Evolutionary conservation across 1,284 basidiomycete genomes (phyloP), one percentile per base, ranked within the genome.

Genomic region (Malassezia caprae): DNA sequence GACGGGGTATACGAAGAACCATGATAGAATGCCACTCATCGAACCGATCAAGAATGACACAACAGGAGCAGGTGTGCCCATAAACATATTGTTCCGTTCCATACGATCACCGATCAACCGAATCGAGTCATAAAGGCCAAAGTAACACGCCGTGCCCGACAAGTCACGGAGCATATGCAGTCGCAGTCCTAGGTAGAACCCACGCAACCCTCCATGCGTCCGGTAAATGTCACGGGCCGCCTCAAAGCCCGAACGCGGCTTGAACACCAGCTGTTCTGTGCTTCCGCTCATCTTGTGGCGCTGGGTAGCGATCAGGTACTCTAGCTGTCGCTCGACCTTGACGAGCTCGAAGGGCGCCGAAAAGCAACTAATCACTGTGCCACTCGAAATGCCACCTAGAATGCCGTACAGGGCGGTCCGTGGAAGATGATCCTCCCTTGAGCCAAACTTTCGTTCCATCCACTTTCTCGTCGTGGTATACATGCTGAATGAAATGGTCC

Each of bases 401-500:
- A 57, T 52, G 19, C 74, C 72, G 49, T 62, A 62, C n/a, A 72
- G 37, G 1, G 64, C 63, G 0, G 64, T 67, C 40, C 69, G 48
- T n/a, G 53, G 10, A 4, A 67, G 47, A 13, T 57, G 48, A 2
- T 60, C 43, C 21, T 63, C 60, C 15, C 42, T 27, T 7, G 63
- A 41, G 34, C 61, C 53, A 21, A 54, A 48, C 0, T 45, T 39
- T 1, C 34, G 24, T 35, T 83, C 82, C 65, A 88, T 84, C 62
- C 82, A 80, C 59, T 88, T 84, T 77, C 91, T 94, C 48, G 88
- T 90, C 44, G 83, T 80, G 49, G 84, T 88, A 76, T 94, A 96
- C 66, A 96, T 93, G 13, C 88, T 90, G 76, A 96, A 94, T 45
- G 88, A 91, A 32, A 85, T 84, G 81, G 76, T 77, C n/a, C 91